Base-by-base conservation (phyloP, 2,329 filamentous ascomycete species). In the Falciphora oryzae region DNA sequence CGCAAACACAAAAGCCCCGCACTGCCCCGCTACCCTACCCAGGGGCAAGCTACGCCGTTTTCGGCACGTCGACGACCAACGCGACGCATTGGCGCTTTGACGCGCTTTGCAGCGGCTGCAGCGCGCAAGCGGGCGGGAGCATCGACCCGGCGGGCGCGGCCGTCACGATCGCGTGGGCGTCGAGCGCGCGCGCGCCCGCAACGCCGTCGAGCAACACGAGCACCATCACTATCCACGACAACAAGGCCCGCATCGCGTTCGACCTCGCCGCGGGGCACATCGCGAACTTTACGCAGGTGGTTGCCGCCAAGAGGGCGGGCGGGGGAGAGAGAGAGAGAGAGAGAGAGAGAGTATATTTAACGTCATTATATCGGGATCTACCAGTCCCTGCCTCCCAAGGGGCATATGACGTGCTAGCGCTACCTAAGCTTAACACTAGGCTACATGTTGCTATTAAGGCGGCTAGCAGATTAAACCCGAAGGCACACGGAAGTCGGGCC, bases 21-120 rank as follows among this genome's bases (percentile, higher is more conserved):
- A 53, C 44, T 22, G 44, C 44, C 61, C 77, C 77, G 1, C 68
- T 70, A 2, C 59, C 72, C 1, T 78, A 77, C 62, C 67, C 72
- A 6, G 70, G 67, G 16, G 75, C 75, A 3, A 74, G 66, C 62
- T 75, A 76, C 69, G 74, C 71, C 7, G 65, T 74, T 7, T 73
- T 78, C 28, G 70, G 73, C 8, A 73, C 74, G 7, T 75, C 76
- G 1, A 69, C 66, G 1, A 68, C 72, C 66, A 79, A 79, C 66
- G 71, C 68, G 44, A 79, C 77, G 14, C 77, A 79, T 70, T 79
- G 77, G 77, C 74, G 73, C 2, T 66, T 78, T 64, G 77, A 71
- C 28, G 73, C 73, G 18, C 70, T 78, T n/a, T 77, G 75, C 71
- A 71, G 73, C 64, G 77, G 77, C 50, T 76, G 76, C 67, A 78